Percentiles rank a stretch among this genome's conserved stretches.
Conservation (phyloP, 2,329 filamentous ascomycete genomes). For the Exophiala viscosa region DNA sequence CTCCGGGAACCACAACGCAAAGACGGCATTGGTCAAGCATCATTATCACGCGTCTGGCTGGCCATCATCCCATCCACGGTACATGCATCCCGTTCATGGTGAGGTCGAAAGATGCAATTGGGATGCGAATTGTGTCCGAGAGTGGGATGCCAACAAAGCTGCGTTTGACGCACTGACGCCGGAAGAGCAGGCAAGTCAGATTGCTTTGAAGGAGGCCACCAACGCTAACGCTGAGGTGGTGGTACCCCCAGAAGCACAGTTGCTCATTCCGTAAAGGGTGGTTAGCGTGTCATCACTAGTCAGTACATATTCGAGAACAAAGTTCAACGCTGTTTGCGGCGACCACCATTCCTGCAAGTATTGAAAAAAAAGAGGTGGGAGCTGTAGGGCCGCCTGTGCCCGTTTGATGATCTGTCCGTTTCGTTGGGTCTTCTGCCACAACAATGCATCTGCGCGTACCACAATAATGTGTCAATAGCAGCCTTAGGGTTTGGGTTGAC, state of each 20-base stretch:
- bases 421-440: no score
- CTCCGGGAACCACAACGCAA: slow-evolving; percentile 65
- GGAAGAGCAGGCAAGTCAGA: slow-evolving; percentile 56
- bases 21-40: slow-evolving; percentile 66
- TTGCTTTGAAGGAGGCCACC: slow-evolving; percentile 35
- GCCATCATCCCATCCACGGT: slow-evolving; percentile 64
- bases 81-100: slow-evolving; percentile 64
- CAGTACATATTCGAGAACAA: no score
- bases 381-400: no score
- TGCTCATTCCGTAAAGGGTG: neutral
- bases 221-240: neutral
- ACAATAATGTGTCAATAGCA: no score
- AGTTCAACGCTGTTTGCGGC: no score
- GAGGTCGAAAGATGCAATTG: slow-evolving; percentile 70
- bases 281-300: neutral
- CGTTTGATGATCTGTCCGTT: no score
- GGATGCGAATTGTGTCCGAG: slow-evolving; percentile 59
- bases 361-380: no score
- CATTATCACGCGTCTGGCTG: slow-evolving; percentile 72
- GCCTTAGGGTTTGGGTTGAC: no score
- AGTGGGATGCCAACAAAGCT: slow-evolving; percentile 64
- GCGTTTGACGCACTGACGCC: slow-evolving; percentile 57
- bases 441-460: no score
- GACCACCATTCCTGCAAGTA: no score
- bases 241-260: neutral